A percentile compares a stretch with the other conserved stretches of the same genome.
Evolutionary conservation across 2,329 filamentous ascomycete species (phyloP).

Genomic region (Epichloe hybrida): DNA sequence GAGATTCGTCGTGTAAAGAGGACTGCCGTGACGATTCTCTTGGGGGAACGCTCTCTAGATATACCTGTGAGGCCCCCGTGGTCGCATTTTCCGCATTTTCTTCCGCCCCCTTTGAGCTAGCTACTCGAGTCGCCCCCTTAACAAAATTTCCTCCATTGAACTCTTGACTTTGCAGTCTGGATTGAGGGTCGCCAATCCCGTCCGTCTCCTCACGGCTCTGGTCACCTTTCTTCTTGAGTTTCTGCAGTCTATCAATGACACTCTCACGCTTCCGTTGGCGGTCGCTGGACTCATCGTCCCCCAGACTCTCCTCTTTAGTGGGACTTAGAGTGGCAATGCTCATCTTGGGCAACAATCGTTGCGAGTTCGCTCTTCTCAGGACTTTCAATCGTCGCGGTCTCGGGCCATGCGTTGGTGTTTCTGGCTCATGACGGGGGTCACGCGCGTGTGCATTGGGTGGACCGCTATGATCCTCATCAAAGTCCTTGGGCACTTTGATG

Average conservation of each 20-base stretch:
- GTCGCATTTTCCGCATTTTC: background rate
- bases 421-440: slow-evolving; percentile 23
- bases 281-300: slow-evolving; percentile 7
- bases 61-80: slow-evolving; percentile 1
- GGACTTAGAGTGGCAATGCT: slow-evolving; percentile 17
- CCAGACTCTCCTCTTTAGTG: slow-evolving; percentile 17
- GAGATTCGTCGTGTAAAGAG: background rate
- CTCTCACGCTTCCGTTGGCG: background rate
- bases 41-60: slow-evolving; percentile 9
- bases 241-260: slow-evolving; percentile 1
- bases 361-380: slow-evolving; percentile 11
- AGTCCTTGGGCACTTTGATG: background rate
- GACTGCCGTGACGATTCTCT: slow-evolving; percentile 9
- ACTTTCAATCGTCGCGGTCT: slow-evolving; percentile 12
- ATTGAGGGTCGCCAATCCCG: background rate
- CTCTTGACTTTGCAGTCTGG: background rate
- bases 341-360: slow-evolving; percentile 11
- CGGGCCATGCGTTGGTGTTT: slow-evolving; percentile 18
- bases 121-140: background rate
- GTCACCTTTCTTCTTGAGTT: background rate
- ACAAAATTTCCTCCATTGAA: background rate
- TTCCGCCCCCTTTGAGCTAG: background rate
- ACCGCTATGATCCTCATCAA: background rate
- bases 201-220: background rate
- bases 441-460: slow-evolving; percentile 7